Conservation (phyloP, 225 moss, liverwort and hornwort species). For the Ulota crispa region DNA sequence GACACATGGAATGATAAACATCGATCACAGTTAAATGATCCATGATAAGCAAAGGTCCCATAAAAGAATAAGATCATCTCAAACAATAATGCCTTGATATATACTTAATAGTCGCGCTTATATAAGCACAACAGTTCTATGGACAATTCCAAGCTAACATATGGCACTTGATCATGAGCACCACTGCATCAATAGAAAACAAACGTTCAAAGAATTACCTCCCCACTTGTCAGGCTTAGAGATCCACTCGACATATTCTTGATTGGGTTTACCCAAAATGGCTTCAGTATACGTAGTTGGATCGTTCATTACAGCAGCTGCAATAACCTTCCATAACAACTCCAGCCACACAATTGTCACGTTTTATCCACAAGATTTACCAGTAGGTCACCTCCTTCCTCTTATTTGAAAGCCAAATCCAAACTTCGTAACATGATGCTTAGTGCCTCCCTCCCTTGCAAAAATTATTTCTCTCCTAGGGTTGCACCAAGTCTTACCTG, state of each 20-base stretch:
- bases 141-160: not conserved
- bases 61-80: not conserved
- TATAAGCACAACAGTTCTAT: not conserved
- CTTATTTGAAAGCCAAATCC: not conserved
- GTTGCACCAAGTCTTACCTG: slow-evolving; percentile 49
- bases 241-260: slow-evolving; percentile 94
- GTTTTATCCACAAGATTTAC: not conserved
- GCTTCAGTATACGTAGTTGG: slow-evolving; percentile 79
- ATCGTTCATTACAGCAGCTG: slow-evolving; percentile 82
- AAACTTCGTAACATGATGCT: not conserved
- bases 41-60: not conserved
- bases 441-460: not conserved
- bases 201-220: slow-evolving; percentile 48
- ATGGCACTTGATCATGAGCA: slow-evolving; percentile 5
- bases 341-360: slow-evolving; percentile 29
- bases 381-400: not conserved
- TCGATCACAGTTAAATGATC: not conserved
- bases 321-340: slow-evolving; percentile 78
- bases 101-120: not conserved
- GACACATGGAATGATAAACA: not conserved
- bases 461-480: not conserved
- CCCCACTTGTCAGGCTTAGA: slow-evolving; percentile 96
- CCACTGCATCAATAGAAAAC: not conserved
- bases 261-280: slow-evolving; percentile 83
- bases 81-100: not conserved